phyloP scores from a whole-genome alignment of 495 filamentous ascomycete species.

The Tuber magnatum region DNA sequence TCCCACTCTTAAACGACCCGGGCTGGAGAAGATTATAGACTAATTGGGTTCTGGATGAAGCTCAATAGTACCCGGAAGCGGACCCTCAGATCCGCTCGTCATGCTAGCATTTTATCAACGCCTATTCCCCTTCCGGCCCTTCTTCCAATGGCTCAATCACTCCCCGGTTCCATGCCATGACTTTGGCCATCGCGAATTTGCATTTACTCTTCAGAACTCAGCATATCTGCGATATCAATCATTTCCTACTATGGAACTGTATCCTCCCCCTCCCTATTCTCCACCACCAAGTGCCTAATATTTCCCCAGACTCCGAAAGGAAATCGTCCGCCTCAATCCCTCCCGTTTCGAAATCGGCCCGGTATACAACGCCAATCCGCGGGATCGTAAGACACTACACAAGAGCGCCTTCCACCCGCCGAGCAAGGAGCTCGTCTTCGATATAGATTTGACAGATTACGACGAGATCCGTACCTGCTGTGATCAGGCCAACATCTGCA shows the following conservation, averaged over 20 bases:
- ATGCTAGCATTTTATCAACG: constrained; percentile 92
- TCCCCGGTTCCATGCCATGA: constrained; percentile 75
- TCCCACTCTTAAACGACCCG: not conserved
- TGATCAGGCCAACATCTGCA: constrained; percentile 83
- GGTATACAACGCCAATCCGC: constrained; percentile 85
- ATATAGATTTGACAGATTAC: constrained; percentile 99
- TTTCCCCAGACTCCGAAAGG: constrained; percentile 69
- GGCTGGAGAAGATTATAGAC: constrained; percentile 5
- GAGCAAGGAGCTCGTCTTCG: constrained; percentile 89
- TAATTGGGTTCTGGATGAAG: constrained; percentile 19
- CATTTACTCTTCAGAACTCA: constrained; percentile 82
- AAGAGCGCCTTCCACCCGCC: constrained; percentile 71
- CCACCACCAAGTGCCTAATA: not conserved
- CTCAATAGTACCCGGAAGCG: constrained; percentile 16
- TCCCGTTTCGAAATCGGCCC: constrained; percentile 96
- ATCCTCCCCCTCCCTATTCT: constrained; percentile 39
- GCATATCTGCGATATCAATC: constrained; percentile 89
- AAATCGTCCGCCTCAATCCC: constrained; percentile 76
- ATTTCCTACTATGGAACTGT: constrained; percentile 78
- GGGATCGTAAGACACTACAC: constrained; percentile 79
- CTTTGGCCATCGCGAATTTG: constrained; percentile 90
- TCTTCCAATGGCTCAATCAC: constrained; percentile 98
- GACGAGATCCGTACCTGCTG: constrained; percentile 95
- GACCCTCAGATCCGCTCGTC: constrained; percentile 64
- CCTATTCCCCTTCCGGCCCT: constrained; percentile 86